phyloP scores from a whole-genome alignment of 2,329 filamentous ascomycete genomes.

The Scytalidium lignicola region DNA sequence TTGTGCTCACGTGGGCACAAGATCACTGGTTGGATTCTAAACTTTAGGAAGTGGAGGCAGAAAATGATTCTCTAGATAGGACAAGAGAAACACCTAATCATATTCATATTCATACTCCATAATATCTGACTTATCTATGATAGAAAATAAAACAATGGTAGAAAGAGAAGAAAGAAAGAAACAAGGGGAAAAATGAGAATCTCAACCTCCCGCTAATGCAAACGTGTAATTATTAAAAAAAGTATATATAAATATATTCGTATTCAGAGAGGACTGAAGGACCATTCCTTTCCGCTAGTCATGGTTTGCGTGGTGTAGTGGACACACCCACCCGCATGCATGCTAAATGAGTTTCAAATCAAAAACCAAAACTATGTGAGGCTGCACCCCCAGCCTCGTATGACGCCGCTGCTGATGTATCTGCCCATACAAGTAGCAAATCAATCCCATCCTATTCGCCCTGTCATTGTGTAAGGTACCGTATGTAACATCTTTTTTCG shows the following conservation, averaged over 20 bases:
- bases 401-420: background rate
- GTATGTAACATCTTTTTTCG: background rate
- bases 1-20: too few species aligned
- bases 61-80: too few species aligned
- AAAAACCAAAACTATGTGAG: background rate
- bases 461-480: background rate
- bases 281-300: background rate
- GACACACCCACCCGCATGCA: background rate
- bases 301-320: background rate
- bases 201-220: constrained; percentile 1
- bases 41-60: too few species aligned
- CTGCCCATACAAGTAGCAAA: background rate
- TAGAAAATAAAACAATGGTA: too few species aligned
- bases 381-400: background rate
- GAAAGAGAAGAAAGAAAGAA: background rate
- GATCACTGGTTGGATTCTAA: too few species aligned
- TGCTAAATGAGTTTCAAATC: background rate
- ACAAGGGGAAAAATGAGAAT: constrained; percentile 6
- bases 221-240: background rate
- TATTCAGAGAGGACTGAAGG: background rate
- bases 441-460: background rate
- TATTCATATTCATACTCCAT: too few species aligned
- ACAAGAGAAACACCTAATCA: too few species aligned
- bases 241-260: background rate
- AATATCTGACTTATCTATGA: too few species aligned